Evolutionary conservation across 768 basidiomycete genomes (phyloP).

Genomic region (Polyporus arcularius): DNA sequence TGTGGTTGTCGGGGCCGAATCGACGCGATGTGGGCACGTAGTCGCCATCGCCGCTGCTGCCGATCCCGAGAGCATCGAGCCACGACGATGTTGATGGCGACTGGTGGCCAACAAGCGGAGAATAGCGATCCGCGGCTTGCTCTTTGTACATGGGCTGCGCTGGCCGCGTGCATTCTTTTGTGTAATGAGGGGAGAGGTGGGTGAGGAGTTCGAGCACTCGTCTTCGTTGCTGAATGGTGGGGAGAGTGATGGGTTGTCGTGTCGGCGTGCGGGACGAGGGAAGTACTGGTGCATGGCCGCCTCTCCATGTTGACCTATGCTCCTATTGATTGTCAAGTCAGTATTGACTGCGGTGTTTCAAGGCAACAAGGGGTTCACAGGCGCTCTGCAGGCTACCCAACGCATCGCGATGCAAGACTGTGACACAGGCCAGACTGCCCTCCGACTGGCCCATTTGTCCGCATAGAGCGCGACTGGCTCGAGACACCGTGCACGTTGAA

Average conservation of each 20-base stretch:
- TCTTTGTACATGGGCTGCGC: conserved; percentile 83
- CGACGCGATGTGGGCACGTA: conserved; percentile 35
- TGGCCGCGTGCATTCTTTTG: conserved; percentile 85
- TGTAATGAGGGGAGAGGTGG: conserved; percentile 88
- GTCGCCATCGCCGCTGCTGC: conserved; percentile 43
- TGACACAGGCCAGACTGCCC: too few species aligned
- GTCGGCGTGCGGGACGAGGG: conserved; percentile 44
- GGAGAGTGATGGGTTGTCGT: conserved; percentile 68
- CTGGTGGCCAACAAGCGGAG: conserved; percentile 78
- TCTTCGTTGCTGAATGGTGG: conserved; percentile 79
- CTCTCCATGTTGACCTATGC: conserved; percentile 50
- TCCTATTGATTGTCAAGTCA: conserved; percentile 12
- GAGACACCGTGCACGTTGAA: too few species aligned
- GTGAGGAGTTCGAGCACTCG: conserved; percentile 87
- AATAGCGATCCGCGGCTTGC: conserved; percentile 86
- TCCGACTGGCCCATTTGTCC: too few species aligned
- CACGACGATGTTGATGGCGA: conserved; percentile 59
- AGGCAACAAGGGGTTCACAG: background rate
- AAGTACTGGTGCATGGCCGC: conserved; percentile 50
- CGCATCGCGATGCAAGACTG: too few species aligned
- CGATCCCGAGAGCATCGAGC: conserved; percentile 58
- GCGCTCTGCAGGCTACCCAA: too few species aligned
- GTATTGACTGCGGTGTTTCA: background rate
- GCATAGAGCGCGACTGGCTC: too few species aligned
- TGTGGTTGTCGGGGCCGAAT: conserved; percentile 68